Conservation (phyloP, 345 rosid genomes). For the Arabis alpina region DNA sequence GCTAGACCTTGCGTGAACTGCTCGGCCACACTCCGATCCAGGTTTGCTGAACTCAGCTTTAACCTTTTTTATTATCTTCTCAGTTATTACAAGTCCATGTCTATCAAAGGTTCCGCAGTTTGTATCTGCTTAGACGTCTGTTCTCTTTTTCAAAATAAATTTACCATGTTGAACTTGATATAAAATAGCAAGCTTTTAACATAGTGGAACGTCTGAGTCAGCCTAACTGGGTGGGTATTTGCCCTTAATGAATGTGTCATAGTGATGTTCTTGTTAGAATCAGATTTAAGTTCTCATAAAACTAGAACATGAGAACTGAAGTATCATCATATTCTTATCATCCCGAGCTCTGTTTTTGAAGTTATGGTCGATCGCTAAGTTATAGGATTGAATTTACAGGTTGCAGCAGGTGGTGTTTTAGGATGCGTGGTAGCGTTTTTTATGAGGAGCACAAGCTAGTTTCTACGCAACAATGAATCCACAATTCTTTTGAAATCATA, state of each 20-base stretch:
- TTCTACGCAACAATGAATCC: background rate
- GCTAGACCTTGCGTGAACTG: constrained; percentile 83
- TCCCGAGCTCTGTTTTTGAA: background rate
- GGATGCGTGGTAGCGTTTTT: constrained; percentile 77
- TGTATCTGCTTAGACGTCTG: constrained; percentile 5
- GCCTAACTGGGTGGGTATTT: background rate
- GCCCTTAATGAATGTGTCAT: background rate
- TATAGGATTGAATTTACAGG: constrained; percentile 53
- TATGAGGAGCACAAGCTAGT: constrained; percentile 65
- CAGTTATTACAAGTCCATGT: background rate
- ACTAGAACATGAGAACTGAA: constrained; percentile 5
- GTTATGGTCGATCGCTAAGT: background rate
- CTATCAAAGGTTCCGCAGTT: constrained; percentile 2
- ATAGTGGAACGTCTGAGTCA: constrained; percentile 4
- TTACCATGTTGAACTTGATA: background rate
- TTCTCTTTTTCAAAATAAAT: background rate
- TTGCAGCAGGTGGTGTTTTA: constrained; percentile 76
- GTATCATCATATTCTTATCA: background rate
- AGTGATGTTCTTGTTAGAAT: constrained; percentile 10
- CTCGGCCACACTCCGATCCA: constrained; percentile 97
- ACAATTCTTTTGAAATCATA: constrained; percentile 33
- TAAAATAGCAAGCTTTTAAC: constrained; percentile 5
- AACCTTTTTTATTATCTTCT: background rate
- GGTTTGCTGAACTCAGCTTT: constrained; percentile 49
- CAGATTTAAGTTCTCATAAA: background rate